These are phyloP conservation scores for Tilletia indica DNA, from an alignment of 1,284 basidiomycete species.

Conservation along the genomic window DNA sequence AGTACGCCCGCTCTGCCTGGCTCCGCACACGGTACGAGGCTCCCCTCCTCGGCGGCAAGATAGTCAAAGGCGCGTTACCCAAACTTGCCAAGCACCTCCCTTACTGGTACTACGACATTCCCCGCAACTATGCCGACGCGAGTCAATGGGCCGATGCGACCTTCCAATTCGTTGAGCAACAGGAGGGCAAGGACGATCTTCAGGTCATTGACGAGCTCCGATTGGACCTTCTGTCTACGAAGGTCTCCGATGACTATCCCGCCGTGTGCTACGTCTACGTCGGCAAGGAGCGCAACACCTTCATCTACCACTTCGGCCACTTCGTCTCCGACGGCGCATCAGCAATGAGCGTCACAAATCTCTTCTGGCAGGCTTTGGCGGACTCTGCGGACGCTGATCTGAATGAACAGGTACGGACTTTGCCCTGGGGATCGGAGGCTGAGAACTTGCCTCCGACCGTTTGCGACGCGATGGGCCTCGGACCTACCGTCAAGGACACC, in stretches of 20 bases:
- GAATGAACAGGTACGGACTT: neutral
- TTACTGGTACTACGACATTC: constrained; percentile 9
- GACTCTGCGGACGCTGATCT: constrained; percentile 9
- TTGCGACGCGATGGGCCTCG: constrained; percentile 12
- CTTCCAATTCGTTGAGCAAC: constrained; percentile 1
- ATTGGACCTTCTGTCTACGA: neutral
- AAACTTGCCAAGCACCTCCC: neutral
- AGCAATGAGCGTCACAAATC: neutral
- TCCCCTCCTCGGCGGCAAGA: neutral
- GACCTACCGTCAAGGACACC: constrained; percentile 8
- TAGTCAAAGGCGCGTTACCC: constrained; percentile 4
- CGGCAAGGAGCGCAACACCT: constrained; percentile 6
- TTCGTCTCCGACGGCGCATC: constrained; percentile 4
- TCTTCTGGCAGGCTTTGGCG: constrained; percentile 10
- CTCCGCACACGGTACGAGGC: constrained; percentile 1
- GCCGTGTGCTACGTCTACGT: neutral
- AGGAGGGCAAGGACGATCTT: neutral
- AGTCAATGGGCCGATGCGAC: constrained; percentile 2
- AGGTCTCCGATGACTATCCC: constrained; percentile 13
- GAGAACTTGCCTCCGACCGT: constrained; percentile 9
- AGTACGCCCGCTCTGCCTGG: constrained; percentile 13
- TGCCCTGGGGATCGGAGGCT: constrained; percentile 1
- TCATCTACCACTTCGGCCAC: constrained; percentile 12
- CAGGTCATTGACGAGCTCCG: constrained; percentile 8
- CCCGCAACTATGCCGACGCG: neutral